These are phyloP conservation scores for Termitomyces sp. DNA, from an alignment of 768 basidiomycete species.

Conservation along the genomic window DNA sequence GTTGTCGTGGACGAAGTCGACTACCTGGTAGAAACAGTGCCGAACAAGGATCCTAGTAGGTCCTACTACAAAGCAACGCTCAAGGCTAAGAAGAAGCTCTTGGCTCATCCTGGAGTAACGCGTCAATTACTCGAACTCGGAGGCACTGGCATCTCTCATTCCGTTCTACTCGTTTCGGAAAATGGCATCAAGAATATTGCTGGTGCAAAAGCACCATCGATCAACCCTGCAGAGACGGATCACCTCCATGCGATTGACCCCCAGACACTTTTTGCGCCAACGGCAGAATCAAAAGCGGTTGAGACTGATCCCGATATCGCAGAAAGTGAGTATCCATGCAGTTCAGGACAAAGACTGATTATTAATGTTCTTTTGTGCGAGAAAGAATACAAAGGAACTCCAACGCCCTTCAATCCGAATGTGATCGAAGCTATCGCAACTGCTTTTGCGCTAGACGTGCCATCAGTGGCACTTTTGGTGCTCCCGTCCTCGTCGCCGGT, in stretches of 20 bases:
- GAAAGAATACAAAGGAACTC: constrained; percentile 44
- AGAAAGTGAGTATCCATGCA: constrained; percentile 18
- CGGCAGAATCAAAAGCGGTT: constrained; percentile 7
- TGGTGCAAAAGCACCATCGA: constrained; percentile 29
- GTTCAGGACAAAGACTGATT: not conserved
- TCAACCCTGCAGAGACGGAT: constrained; percentile 1
- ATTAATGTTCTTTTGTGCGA: constrained; percentile 20
- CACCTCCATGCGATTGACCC: constrained; percentile 12
- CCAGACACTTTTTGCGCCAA: constrained; percentile 14
- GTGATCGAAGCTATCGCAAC: constrained; percentile 66
- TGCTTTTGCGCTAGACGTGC: constrained; percentile 70
- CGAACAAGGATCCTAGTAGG: constrained; percentile 34
- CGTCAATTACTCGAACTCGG: constrained; percentile 48
- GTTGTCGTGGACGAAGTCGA: constrained; percentile 78
- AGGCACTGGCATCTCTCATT: constrained; percentile 35
- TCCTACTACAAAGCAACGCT: constrained; percentile 29
- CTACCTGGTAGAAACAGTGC: constrained; percentile 55
- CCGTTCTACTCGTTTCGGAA: constrained; percentile 57
- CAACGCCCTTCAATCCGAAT: constrained; percentile 51
- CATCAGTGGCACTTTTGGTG: constrained; percentile 61
- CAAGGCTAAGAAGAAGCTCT: constrained; percentile 37
- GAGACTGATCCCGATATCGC: constrained; percentile 16
- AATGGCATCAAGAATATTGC: constrained; percentile 52
- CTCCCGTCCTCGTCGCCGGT: constrained; percentile 59
- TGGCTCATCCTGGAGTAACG: constrained; percentile 54